Evolutionary conservation across 305 asterid species (phyloP).

Genomic region (Andrographis paniculata): DNA sequence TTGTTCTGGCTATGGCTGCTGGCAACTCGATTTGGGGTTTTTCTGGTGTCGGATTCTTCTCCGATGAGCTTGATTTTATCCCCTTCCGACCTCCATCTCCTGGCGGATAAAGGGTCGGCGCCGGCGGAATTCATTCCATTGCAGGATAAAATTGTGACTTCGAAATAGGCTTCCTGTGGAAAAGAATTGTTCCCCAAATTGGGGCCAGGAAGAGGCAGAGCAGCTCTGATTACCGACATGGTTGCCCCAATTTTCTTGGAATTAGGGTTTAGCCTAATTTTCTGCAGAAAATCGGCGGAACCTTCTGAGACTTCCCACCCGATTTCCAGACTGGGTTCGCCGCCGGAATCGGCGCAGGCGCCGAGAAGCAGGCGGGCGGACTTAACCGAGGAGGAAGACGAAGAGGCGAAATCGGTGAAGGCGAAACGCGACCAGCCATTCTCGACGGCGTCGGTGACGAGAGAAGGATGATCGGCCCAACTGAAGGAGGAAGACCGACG

Average conservation of each 20-base stretch:
- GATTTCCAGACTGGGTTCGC: conserved; percentile 22
- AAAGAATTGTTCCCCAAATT: conserved; percentile 52
- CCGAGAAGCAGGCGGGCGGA: conserved; percentile 22
- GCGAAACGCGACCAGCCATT: conserved; percentile 92
- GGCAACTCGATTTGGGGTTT: conserved; percentile 22
- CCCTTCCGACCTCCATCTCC: conserved; percentile 34
- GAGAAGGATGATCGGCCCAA: conserved; percentile 81
- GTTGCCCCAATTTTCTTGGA: conserved; percentile 18
- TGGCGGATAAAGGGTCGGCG: conserved; percentile 7
- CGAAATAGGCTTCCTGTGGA: conserved; percentile 90
- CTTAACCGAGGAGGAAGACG: conserved; percentile 27
- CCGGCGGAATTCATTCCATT: not conserved
- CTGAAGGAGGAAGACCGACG: conserved; percentile 40
- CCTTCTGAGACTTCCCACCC: conserved; percentile 81
- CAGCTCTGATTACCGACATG: conserved; percentile 35
- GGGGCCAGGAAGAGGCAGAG: conserved; percentile 89
- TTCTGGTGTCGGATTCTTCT: conserved; percentile 46
- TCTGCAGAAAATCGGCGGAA: conserved; percentile 66
- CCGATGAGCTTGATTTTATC: conserved; percentile 60
- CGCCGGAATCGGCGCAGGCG: not conserved
- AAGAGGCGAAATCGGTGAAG: conserved; percentile 42
- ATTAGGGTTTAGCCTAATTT: conserved; percentile 34
- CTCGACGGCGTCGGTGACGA: conserved; percentile 76
- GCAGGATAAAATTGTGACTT: conserved; percentile 40
- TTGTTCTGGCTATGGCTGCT: conserved; percentile 28